Evolutionary conservation across 768 basidiomycete genomes (phyloP).

Genomic region (Erythrobasidium yunnanense): DNA sequence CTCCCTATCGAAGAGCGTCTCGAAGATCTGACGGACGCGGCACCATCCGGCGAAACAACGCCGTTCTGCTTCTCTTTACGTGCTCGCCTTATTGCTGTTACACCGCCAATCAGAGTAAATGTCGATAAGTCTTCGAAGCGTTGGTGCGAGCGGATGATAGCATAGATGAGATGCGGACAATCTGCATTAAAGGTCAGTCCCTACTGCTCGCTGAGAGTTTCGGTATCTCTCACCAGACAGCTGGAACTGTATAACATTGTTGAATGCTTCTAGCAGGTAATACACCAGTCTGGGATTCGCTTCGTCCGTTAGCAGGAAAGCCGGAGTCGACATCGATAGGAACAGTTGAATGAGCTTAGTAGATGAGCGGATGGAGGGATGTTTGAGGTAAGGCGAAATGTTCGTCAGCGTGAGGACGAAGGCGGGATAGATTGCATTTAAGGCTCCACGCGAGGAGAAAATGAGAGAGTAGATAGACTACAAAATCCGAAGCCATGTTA

Average conservation of each 20-base stretch:
- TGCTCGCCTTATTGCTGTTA: conserved; percentile 66
- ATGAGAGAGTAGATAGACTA: conserved; percentile 83
- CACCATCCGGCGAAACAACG: too few species aligned
- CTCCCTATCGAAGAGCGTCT: too few species aligned
- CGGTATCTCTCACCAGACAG: conserved; percentile 43
- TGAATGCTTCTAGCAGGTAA: conserved; percentile 72
- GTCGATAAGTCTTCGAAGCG: conserved; percentile 81
- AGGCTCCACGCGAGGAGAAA: conserved; percentile 63
- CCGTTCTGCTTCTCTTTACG: too few species aligned
- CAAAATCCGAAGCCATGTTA: neutral
- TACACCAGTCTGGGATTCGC: conserved; percentile 86
- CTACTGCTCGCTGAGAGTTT: neutral
- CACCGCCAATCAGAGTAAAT: conserved; percentile 73
- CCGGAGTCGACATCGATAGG: conserved; percentile 76
- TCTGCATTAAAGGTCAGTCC: conserved; percentile 42
- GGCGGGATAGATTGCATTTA: conserved; percentile 81
- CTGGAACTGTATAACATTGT: conserved; percentile 66
- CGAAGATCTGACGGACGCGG: too few species aligned
- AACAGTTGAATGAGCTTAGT: conserved; percentile 78
- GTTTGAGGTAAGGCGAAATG: conserved; percentile 71
- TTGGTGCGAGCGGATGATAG: conserved; percentile 69
- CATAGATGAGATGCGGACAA: conserved; percentile 80
- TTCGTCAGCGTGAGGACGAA: conserved; percentile 83
- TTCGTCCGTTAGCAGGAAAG: conserved; percentile 83
- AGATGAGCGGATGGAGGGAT: conserved; percentile 67